Evolutionary conservation across 2,329 filamentous ascomycete species (phyloP), one percentile per base, ranked within the genome.

Genomic region (Talaromyces funiculosus): DNA sequence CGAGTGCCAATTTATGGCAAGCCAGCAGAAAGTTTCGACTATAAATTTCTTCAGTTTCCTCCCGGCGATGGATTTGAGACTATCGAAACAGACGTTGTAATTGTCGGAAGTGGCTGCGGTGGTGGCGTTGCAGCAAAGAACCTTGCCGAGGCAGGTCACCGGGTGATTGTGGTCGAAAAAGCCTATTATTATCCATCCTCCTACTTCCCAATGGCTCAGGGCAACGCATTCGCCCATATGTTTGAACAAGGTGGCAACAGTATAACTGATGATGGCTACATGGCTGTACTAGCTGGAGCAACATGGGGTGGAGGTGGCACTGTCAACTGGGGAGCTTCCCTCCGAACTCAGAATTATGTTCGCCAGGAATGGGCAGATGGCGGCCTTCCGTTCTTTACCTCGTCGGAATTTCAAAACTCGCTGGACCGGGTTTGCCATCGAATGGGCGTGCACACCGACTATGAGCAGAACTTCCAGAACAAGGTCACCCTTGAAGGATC

Each of bases 291-390:
- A 2, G 84, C 88, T 0, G 92, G 90, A 1, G 83, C 85, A 60
- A 84, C 84, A 33, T 96, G 89, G 85, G 92, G 92, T 31, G 92
- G 92, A 43, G 92, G 92, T 59, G 92, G 92, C 5, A 91, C 90
- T 0, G 76, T 96, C 67, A 97, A 97, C 74, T 97, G 92, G 92
- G 89, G 80, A 24, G 84, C 84, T 5, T 82, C 81, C 3, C 70
- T 87, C 16, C 84, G 87, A 66, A 89, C 90, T 0, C 90, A 93
- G 69, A 85, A 84, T 26, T 89, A 82, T 64, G 90, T 96, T 1
- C 84, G 92, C 3, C 80, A 85, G 65, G 90, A 96, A 74, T 97
- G 93, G 92, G 87, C 90, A 0, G 78, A 83, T 18, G 55, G 76
- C 16, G 86, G 86, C 0, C 77, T 97, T 24, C 81, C 83, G 0